These are phyloP conservation scores for Mycena metata DNA, from an alignment of 768 basidiomycete genomes.

Conservation along the genomic window DNA sequence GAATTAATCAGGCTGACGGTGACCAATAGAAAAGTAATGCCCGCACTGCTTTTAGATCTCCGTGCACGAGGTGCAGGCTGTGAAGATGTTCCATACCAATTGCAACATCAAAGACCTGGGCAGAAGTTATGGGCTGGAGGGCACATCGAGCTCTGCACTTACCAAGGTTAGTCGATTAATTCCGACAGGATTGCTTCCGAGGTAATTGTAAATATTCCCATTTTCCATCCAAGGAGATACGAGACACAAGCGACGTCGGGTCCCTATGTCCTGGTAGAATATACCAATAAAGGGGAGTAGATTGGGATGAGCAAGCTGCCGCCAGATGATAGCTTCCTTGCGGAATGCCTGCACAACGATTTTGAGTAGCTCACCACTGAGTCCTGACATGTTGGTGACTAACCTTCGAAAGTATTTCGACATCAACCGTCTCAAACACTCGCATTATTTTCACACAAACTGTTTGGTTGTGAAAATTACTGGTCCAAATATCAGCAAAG, in stretches of 20 bases:
- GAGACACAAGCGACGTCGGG: constrained; percentile 41
- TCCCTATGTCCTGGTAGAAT: constrained; percentile 31
- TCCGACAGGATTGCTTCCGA: constrained; percentile 39
- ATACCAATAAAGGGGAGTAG: constrained; percentile 49
- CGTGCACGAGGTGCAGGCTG: constrained; percentile 42
- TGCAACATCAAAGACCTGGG: constrained; percentile 41
- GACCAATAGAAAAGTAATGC: constrained; percentile 17
- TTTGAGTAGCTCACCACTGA: no score
- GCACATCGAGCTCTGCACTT: constrained; percentile 24
- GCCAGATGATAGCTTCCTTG: constrained; percentile 41
- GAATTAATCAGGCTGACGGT: background rate
- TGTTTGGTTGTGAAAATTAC: constrained; percentile 4
- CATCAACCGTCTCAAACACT: constrained; percentile 17
- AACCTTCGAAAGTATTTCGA: constrained; percentile 9
- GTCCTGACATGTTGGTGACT: no score
- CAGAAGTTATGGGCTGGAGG: background rate
- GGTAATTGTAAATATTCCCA: constrained; percentile 47
- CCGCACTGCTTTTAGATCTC: constrained; percentile 47
- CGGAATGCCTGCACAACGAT: no score
- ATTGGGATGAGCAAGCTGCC: constrained; percentile 47
- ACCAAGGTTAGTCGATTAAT: constrained; percentile 47
- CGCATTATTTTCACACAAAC: constrained; percentile 25
- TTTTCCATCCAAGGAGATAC: constrained; percentile 56
- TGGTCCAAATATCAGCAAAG: constrained; percentile 26
- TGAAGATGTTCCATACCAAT: constrained; percentile 47